A percentile compares a stretch with the other conserved stretches of the same genome.
phyloP scores from a whole-genome alignment of 2,329 filamentous ascomycete species.

The Arthrobotrys megalospora region DNA sequence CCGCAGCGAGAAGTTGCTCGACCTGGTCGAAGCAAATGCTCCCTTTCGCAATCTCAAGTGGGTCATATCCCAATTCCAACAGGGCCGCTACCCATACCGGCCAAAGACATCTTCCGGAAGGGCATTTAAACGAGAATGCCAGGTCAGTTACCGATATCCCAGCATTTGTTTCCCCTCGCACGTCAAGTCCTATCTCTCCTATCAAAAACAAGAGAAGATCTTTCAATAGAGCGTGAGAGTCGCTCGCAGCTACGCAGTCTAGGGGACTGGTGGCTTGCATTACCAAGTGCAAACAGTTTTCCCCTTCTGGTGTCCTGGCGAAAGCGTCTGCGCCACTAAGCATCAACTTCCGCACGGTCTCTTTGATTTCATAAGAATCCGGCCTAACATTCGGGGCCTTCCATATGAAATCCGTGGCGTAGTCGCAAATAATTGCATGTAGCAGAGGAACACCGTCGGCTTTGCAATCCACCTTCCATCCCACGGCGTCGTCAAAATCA shows the following conservation, averaged over 20 bases:
- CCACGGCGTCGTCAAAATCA: constrained; percentile 23
- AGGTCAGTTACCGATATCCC: constrained; percentile 14
- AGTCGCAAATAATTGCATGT: not conserved
- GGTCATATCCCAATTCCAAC: not conserved
- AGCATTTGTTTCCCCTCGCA: not conserved
- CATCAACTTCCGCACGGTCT: constrained; percentile 8
- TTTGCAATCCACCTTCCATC: not conserved
- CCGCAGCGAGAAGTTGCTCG: not conserved
- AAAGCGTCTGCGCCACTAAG: not conserved
- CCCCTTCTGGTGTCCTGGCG: not conserved
- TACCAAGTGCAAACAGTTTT: constrained; percentile 19
- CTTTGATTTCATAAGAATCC: not conserved
- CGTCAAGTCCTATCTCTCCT: constrained; percentile 10
- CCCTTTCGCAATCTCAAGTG: constrained; percentile 20
- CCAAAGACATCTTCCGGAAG: constrained; percentile 21
- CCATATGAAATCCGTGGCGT: constrained; percentile 13
- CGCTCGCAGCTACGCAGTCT: too few species aligned
- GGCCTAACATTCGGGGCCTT: not conserved
- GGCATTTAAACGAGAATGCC: not conserved
- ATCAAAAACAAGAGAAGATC: constrained; percentile 23
- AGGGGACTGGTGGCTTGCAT: not conserved
- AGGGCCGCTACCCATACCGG: constrained; percentile 7
- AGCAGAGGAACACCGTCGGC: not conserved
- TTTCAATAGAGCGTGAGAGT: not conserved
- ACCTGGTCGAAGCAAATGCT: not conserved